phyloP scores from a whole-genome alignment of 495 filamentous ascomycete species.

The Copromyces sp. region DNA sequence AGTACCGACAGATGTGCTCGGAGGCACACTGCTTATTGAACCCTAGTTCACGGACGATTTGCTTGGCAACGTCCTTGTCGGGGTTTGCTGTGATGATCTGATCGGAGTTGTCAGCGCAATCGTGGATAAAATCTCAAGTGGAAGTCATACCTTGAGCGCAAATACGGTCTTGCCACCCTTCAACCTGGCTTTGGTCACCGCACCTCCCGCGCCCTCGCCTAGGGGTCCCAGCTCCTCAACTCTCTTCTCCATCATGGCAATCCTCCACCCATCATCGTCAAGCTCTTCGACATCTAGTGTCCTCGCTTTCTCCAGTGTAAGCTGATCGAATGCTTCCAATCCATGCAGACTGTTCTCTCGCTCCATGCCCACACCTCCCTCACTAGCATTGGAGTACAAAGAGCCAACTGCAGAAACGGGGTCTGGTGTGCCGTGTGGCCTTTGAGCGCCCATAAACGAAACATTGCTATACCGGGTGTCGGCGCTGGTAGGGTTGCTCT shows the following conservation, averaged over 20 bases:
- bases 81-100: constrained; percentile 97
- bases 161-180: constrained; percentile 90
- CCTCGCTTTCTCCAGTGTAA: constrained; percentile 68
- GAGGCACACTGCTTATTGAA: constrained; percentile 97
- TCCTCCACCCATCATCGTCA: constrained; percentile 90
- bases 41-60: constrained; percentile 87
- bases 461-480: constrained; percentile 67
- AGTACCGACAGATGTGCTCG: constrained; percentile 91
- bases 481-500: constrained; percentile 69
- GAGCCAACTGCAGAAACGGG: constrained; percentile 82
- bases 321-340: constrained; percentile 61
- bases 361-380: constrained; percentile 56
- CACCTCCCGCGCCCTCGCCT: constrained; percentile 91
- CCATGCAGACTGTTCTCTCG: constrained; percentile 58
- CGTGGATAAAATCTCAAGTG: neutral
- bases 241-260: constrained; percentile 77
- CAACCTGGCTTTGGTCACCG: constrained; percentile 82
- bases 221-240: constrained; percentile 83
- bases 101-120: constrained; percentile 14
- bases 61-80: constrained; percentile 93
- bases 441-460: constrained; percentile 51
- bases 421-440: constrained; percentile 60
- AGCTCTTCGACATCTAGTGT: constrained; percentile 84
- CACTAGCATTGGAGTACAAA: constrained; percentile 63
- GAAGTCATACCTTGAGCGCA: constrained; percentile 72